phyloP scores from a whole-genome alignment of 257 asterid species.

The Gardenia jasminoides region DNA sequence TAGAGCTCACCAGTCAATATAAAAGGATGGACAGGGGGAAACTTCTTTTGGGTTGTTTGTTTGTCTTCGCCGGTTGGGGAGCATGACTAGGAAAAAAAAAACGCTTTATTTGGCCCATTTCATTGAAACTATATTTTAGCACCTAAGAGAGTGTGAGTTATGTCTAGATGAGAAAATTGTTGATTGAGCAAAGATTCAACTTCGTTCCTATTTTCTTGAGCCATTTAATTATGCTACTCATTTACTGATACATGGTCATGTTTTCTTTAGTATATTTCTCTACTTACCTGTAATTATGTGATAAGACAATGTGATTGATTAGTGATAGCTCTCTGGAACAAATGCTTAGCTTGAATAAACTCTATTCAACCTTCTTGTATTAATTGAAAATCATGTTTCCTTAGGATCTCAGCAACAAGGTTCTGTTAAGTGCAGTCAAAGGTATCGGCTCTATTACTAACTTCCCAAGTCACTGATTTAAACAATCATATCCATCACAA shows the following conservation, averaged over 20 bases:
- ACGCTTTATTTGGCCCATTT: too few species aligned
- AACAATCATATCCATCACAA: not conserved
- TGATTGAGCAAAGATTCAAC: not conserved
- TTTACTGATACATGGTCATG: not conserved
- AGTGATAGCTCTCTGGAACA: too few species aligned
- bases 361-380: not conserved
- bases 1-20: not conserved
- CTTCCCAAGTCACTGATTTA: not conserved
- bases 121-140: too few species aligned
- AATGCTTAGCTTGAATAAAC: too few species aligned
- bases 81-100: not conserved
- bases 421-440: slow-evolving; percentile 61
- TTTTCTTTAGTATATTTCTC: not conserved
- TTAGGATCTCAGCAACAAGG: slow-evolving; percentile 70
- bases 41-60: not conserved
- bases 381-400: not conserved
- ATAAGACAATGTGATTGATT: too few species aligned
- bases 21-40: not conserved
- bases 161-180: not conserved
- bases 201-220: not conserved
- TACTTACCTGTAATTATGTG: not conserved
- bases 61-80: not conserved
- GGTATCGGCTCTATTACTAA: slow-evolving; percentile 38
- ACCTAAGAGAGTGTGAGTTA: too few species aligned
- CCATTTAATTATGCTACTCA: not conserved